Evolutionary conservation across 805 yeast genomes (phyloP).

Genomic region (Hanseniaspora hatyaiensis): DNA sequence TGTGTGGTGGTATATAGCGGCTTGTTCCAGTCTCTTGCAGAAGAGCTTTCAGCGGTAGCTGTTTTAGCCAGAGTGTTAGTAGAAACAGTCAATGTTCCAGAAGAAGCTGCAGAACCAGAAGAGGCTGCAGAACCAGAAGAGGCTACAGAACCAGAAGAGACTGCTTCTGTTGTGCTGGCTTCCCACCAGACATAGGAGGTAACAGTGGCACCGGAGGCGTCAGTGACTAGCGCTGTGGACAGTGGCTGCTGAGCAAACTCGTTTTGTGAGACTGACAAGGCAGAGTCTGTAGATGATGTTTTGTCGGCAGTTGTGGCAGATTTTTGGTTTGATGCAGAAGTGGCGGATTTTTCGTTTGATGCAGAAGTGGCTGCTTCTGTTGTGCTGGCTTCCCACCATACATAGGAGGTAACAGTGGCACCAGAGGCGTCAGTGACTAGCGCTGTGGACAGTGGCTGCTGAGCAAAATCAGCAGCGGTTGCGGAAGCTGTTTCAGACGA

Average conservation of each 20-base stretch:
- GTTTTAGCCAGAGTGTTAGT: not conserved
- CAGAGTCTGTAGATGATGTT: not conserved
- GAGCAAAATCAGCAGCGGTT: not conserved
- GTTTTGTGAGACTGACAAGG: not conserved
- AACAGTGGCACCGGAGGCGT: not conserved
- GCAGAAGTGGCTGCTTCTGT: not conserved
- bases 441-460: not conserved
- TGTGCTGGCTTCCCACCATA: slow-evolving; percentile 11
- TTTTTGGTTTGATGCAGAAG: not conserved
- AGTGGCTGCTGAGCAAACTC: slow-evolving; percentile 4
- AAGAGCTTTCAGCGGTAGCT: slow-evolving; percentile 15
- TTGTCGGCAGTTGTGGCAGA: not conserved
- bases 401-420: not conserved
- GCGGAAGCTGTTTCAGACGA: not conserved
- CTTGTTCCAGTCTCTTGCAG: slow-evolving; percentile 14
- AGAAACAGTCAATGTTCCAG: not conserved
- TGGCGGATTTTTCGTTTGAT: not conserved
- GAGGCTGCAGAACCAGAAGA: not conserved
- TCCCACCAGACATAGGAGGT: slow-evolving; percentile 14
- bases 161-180: not conserved
- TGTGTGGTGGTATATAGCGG: slow-evolving; percentile 14
- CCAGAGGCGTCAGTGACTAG: not conserved
- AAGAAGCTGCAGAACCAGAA: not conserved
- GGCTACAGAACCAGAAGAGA: not conserved
- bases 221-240: slow-evolving; percentile 7